phyloP scores from a whole-genome alignment of 139 green algal species.

The Micromonas commoda region DNA sequence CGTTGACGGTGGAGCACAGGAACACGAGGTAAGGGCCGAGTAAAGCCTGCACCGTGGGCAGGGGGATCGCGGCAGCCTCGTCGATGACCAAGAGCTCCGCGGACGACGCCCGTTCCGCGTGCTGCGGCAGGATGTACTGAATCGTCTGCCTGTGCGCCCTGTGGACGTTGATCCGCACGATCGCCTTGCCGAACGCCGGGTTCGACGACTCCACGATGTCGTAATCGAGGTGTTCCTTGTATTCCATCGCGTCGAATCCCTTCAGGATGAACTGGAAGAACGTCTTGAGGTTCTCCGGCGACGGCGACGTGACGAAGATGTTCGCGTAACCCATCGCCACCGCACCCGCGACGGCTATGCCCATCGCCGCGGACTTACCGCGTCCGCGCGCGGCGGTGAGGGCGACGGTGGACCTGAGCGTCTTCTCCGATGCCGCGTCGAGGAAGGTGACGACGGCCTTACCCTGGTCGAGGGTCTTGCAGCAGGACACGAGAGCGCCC shows the following conservation, averaged over 20 bases:
- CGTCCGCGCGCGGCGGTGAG: slow-evolving; percentile 84
- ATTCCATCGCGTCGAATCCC: slow-evolving; percentile 75
- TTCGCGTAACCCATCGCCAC: slow-evolving; percentile 90
- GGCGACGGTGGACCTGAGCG: slow-evolving; percentile 86
- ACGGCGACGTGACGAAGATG: slow-evolving; percentile 96
- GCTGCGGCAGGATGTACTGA: slow-evolving; percentile 94
- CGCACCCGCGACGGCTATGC: slow-evolving; percentile 72
- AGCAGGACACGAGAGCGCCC: slow-evolving; percentile 40
- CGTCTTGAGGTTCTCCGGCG: slow-evolving; percentile 92
- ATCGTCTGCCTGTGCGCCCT: slow-evolving; percentile 84
- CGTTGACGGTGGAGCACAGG: slow-evolving; percentile 90
- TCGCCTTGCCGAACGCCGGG: slow-evolving; percentile 71
- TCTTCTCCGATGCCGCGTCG: slow-evolving; percentile 91
- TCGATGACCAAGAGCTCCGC: slow-evolving; percentile 98
- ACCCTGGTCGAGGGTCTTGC: slow-evolving; percentile 48
- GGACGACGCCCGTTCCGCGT: slow-evolving; percentile 72
- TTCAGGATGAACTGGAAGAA: slow-evolving; percentile 98
- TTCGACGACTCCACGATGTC: slow-evolving; percentile 90
- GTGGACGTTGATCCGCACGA: slow-evolving; percentile 87
- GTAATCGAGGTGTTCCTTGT: slow-evolving; percentile 95
- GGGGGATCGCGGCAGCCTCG: slow-evolving; percentile 91
- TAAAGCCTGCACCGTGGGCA: slow-evolving; percentile 85
- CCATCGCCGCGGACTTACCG: slow-evolving; percentile 89
- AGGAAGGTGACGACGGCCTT: slow-evolving; percentile 91
- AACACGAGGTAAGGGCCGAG: slow-evolving; percentile 97